These are phyloP conservation scores for Durusdinium trenchii DNA, from an alignment of 73 alveolate species.

Conservation along the genomic window DNA sequence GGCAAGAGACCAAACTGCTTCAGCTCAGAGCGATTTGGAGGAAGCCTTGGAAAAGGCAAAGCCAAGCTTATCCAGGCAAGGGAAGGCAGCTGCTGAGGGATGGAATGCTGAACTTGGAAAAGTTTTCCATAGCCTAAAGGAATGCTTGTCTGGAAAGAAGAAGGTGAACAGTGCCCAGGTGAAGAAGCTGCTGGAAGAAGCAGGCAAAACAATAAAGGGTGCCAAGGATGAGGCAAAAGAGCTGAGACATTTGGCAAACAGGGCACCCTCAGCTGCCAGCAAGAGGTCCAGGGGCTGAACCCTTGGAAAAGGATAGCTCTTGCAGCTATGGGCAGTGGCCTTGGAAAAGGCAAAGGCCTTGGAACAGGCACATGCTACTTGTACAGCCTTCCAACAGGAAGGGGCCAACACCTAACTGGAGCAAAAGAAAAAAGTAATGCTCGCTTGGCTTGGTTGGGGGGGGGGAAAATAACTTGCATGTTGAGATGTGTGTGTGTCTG, in stretches of 20 bases:
- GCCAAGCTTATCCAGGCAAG: not conserved
- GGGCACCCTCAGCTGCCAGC: slow-evolving; percentile 10
- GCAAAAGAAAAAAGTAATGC: too few relatives aligned
- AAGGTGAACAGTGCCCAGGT: too few relatives aligned
- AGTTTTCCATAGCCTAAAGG: not conserved
- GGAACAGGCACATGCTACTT: not conserved
- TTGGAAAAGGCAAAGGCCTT: not conserved
- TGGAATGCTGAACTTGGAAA: not conserved
- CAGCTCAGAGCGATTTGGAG: not conserved
- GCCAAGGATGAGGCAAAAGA: slow-evolving; percentile 31
- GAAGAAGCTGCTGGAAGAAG: slow-evolving; percentile 1
- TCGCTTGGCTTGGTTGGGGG: too few relatives aligned
- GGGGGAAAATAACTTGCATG: too few relatives aligned
- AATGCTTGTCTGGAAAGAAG: not conserved
- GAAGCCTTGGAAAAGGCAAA: slow-evolving; percentile 40
- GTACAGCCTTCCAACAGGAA: not conserved
- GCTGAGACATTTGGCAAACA: not conserved
- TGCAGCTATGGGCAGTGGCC: not conserved
- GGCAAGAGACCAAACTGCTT: not conserved
- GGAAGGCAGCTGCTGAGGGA: slow-evolving; percentile 9
- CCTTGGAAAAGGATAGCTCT: not conserved
- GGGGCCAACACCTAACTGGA: too few relatives aligned
- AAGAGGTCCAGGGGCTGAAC: not conserved
- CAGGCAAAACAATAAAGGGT: not conserved
- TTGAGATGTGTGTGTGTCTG: too few relatives aligned